Percentiles rank a stretch among this genome's conserved stretches.
These are phyloP conservation scores for Pythium apleroticum DNA, from an alignment of 352 stramenopile genomes.

Conservation along the genomic window DNA sequence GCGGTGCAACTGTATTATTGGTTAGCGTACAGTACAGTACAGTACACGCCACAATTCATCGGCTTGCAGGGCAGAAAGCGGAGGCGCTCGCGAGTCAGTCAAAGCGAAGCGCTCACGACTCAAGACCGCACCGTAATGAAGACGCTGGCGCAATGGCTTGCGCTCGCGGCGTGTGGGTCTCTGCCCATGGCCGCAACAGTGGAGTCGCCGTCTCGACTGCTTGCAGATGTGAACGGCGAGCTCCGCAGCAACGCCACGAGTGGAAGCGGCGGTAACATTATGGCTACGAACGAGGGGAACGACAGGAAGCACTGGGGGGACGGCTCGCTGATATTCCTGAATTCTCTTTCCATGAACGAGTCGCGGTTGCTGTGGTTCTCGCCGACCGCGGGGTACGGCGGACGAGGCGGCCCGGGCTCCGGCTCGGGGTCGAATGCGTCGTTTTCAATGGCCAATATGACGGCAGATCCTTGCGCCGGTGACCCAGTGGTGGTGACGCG, in stretches of 20 bases:
- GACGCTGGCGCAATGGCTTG: background rate
- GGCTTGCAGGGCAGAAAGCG: background rate
- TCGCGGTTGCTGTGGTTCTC: constrained; percentile 4
- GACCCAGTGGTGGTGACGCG: constrained; percentile 52
- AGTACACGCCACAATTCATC: background rate
- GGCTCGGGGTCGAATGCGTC: background rate
- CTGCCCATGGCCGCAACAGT: background rate
- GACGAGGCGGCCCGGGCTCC: background rate
- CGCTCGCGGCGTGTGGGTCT: background rate
- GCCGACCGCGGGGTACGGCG: background rate
- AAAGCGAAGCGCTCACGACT: background rate
- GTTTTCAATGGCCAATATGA: background rate
- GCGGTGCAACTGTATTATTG: background rate
- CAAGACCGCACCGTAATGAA: background rate
- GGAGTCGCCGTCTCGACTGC: background rate
- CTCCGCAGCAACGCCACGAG: background rate
- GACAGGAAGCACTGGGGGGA: constrained; percentile 1
- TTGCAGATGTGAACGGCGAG: background rate
- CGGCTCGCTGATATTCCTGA: background rate
- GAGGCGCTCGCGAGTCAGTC: background rate
- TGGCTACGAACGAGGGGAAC: background rate
- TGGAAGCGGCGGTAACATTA: background rate
- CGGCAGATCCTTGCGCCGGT: constrained; percentile 31
- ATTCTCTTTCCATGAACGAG: constrained; percentile 3
- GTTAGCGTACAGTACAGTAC: background rate